A percentile compares a stretch with the other conserved stretches of the same genome.
Evolutionary conservation across 495 filamentous ascomycete genomes (phyloP).

Genomic region (Neurospora sp.): DNA sequence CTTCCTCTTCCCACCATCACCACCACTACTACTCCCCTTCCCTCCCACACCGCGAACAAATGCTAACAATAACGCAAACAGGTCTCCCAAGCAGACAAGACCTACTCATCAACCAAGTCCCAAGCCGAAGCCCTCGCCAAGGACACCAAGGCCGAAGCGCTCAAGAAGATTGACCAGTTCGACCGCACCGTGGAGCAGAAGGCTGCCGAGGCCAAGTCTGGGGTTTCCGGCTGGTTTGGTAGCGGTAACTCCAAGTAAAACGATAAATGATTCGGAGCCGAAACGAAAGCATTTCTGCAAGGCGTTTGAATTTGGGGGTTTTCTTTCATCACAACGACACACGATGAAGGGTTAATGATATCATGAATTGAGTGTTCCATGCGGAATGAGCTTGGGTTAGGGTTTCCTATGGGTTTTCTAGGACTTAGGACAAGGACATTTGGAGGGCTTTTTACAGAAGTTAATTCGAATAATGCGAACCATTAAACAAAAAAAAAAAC

Average conservation of each 20-base stretch:
- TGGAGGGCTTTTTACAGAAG: not conserved
- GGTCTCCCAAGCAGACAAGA: constrained; percentile 51
- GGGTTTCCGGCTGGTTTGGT: constrained; percentile 72
- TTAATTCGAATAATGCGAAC: not conserved
- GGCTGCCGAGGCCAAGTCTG: constrained; percentile 68
- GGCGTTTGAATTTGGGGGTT: too few species aligned
- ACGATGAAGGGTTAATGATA: not conserved
- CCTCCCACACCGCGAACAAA: too few species aligned
- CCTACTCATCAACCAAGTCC: constrained; percentile 44
- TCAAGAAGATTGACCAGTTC: constrained; percentile 61
- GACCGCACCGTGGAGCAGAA: constrained; percentile 70
- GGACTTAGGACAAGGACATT: not conserved
- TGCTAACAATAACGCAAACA: constrained; percentile 24
- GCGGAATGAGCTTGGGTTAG: not conserved
- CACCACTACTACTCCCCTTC: too few species aligned
- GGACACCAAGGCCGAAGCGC: constrained; percentile 43
- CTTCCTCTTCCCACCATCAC: not conserved
- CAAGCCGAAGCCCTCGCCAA: constrained; percentile 52
- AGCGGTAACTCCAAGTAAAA: constrained; percentile 37
- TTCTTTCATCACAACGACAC: too few species aligned
- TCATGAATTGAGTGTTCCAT: not conserved
- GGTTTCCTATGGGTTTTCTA: not conserved
- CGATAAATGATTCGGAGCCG: too few species aligned
- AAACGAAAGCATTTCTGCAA: too few species aligned
- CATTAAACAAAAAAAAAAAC: not conserved